phyloP scores from a whole-genome alignment of 169 alveolate species.

The Perkinsus olseni region DNA sequence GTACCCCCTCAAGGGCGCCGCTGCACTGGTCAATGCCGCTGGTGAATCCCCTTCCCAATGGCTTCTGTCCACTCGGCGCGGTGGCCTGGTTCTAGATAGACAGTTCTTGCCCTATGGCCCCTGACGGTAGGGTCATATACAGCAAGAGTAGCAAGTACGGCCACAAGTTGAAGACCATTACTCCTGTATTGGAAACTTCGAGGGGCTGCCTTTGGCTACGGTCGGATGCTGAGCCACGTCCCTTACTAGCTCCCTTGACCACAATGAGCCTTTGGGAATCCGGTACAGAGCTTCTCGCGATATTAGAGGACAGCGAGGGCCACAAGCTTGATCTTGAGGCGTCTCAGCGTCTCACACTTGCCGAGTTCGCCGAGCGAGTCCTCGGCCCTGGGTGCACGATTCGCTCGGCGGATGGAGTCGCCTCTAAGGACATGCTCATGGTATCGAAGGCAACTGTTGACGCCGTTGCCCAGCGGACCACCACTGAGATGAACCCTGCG shows the following conservation, averaged over 20 bases:
- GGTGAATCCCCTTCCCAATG: not conserved
- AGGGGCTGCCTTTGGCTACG: not conserved
- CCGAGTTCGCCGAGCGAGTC: not conserved
- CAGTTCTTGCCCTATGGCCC: not conserved
- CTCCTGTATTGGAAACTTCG: not conserved
- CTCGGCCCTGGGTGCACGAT: not conserved
- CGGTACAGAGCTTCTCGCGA: not conserved
- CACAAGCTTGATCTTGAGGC: not conserved
- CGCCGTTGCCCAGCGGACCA: not conserved
- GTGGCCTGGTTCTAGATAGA: not conserved
- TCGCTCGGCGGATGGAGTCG: not conserved
- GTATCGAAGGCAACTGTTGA: not conserved
- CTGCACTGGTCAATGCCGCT: not conserved
- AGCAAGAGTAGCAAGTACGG: not conserved
- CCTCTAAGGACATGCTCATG: not conserved
- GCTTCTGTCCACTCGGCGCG: not conserved
- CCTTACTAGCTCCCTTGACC: not conserved
- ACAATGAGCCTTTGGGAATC: not conserved
- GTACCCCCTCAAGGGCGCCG: not conserved
- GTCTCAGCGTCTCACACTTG: not conserved
- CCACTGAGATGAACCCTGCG: not conserved
- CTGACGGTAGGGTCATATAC: not conserved
- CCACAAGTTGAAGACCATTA: not conserved
- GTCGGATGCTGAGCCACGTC: not conserved
- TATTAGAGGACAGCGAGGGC: not conserved